Percentiles rank a stretch among this genome's conserved stretches.
Conservation (phyloP, 2,329 filamentous ascomycete species). For the Claviceps cyperi region DNA sequence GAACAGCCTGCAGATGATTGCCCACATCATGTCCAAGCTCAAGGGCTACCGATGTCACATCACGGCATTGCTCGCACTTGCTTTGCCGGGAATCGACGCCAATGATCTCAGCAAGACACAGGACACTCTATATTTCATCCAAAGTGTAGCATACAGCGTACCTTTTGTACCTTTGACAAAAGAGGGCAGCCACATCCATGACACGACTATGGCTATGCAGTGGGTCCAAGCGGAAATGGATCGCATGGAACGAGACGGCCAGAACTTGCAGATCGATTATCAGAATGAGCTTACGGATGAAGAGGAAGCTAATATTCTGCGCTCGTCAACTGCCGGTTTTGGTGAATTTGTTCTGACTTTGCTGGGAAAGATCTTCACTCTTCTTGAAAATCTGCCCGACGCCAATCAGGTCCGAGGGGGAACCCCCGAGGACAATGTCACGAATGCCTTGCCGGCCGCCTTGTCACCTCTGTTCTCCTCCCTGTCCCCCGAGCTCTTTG, state of each 20-base stretch:
- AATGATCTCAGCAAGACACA: slow-evolving; percentile 96
- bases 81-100: slow-evolving; percentile 88
- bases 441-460: slow-evolving; percentile 85
- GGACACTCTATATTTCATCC: slow-evolving; percentile 87
- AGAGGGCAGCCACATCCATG: slow-evolving; percentile 51
- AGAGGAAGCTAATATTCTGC: slow-evolving; percentile 74
- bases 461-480: slow-evolving; percentile 83
- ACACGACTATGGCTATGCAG: slow-evolving; percentile 66
- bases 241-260: slow-evolving; percentile 77
- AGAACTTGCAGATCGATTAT: slow-evolving; percentile 77
- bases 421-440: slow-evolving; percentile 90
- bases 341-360: slow-evolving; percentile 85
- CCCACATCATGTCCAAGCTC: slow-evolving; percentile 77
- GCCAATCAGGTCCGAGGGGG: slow-evolving; percentile 74
- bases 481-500: slow-evolving; percentile 83
- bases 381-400: slow-evolving; percentile 90
- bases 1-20: slow-evolving; percentile 80
- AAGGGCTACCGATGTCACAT: slow-evolving; percentile 97
- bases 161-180: slow-evolving; percentile 63
- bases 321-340: slow-evolving; percentile 88
- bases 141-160: slow-evolving; percentile 90
- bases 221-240: slow-evolving; percentile 95
- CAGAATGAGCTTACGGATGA: slow-evolving; percentile 66
- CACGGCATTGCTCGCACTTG: slow-evolving; percentile 81
- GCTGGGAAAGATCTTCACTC: slow-evolving; percentile 84